phyloP scores from a whole-genome alignment of 352 stramenopile genomes.

The Pythium angustatum region DNA sequence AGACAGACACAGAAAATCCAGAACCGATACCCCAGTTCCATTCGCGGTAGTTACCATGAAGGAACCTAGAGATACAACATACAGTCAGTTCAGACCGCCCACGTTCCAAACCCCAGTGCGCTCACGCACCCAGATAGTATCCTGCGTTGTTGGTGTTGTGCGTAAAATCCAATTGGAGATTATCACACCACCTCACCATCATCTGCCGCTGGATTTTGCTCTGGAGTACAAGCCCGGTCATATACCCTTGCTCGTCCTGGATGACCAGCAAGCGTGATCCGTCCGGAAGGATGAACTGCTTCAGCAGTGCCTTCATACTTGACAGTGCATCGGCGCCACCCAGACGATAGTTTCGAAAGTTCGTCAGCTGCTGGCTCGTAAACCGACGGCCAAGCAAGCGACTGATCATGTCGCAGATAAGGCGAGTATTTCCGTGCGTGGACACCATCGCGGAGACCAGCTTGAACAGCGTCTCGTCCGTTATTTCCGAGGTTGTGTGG shows the following conservation, averaged over 20 bases:
- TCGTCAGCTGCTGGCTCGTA: not conserved
- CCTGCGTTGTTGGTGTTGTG: no score
- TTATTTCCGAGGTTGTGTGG: not conserved
- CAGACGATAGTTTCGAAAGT: not conserved
- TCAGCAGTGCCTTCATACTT: not conserved
- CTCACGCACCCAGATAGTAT: no score
- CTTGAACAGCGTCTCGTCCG: not conserved
- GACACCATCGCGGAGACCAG: not conserved
- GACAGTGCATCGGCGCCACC: not conserved
- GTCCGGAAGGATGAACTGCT: no score
- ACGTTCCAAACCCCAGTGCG: no score
- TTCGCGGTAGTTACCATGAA: slow-evolving; percentile 20
- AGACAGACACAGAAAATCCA: slow-evolving; percentile 25
- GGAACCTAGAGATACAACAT: no score
- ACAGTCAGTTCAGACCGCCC: no score
- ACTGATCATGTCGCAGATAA: not conserved
- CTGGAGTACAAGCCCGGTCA: no score
- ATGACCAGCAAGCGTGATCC: no score
- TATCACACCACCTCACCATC: no score
- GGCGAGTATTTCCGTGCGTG: not conserved
- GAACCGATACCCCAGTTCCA: slow-evolving; percentile 25
- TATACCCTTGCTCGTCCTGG: no score
- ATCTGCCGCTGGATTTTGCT: no score
- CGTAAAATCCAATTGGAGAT: no score
- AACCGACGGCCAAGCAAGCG: not conserved